Base-by-base conservation (phyloP, 2,329 filamentous ascomycete species). In the Nigrograna mackinnonii region DNA sequence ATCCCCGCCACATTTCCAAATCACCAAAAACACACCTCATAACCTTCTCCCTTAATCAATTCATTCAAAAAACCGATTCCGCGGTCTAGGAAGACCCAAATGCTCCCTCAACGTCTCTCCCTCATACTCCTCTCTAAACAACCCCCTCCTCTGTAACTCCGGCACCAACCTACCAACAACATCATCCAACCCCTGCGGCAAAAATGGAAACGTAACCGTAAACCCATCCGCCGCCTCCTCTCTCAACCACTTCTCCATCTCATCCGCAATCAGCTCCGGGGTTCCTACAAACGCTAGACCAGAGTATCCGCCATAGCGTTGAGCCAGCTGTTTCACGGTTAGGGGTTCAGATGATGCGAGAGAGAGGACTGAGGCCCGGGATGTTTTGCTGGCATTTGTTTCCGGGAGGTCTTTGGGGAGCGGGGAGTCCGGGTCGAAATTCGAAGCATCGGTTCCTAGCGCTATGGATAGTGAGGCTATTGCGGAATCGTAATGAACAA, bases 91-190 rank as follows among this genome's bases (percentile, higher is more conserved):
- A 22, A 82, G 68, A 4, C 77, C 78, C 30, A 82, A 64, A 58
- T 82, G 78, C 28, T 81, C 78, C 30, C 79, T 63, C 52, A 81
- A 55, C 2, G 78, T 81, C 1, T 67, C 70, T 1, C 78, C 79
- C 35, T 74, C 64, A 49, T 82, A 81, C 1, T 81, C 78, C 5
- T 68, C 49, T 4, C 78, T 64, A 56, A 80, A 80, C 2, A 81
- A 44, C 0, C 77, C 77, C 19, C 78, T 68, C 4, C 69, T 67
- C 55, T 79, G 76, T 40, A 80, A 51, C 54, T 79, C 77, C 1
- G 77, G 77, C 6, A 80, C 62, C 40, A 80, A 49, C 3, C 60
- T 64, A 33, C 76, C 55, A 0, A 67, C 68, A 5, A 80, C 73
- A 51, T 76, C 77, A 14, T 79, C 73, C 28, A 80, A 46, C 0